These are phyloP conservation scores for Salix udensis DNA, from an alignment of 345 rosid species.

Conservation along the genomic window DNA sequence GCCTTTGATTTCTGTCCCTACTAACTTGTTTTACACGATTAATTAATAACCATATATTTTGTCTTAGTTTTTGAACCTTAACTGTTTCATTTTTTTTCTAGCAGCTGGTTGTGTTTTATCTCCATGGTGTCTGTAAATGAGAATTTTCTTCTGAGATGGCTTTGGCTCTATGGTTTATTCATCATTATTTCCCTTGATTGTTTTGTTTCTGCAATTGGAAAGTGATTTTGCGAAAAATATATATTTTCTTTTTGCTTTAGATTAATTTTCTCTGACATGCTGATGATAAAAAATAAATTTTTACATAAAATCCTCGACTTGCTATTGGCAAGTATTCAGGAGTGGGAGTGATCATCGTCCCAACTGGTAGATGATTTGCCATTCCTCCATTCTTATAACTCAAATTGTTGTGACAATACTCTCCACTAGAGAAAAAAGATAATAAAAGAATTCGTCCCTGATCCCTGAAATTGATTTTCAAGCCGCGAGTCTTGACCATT, in stretches of 20 bases:
- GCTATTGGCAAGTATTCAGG: not conserved
- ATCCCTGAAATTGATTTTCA: too few relatives aligned
- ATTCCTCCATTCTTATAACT: too few relatives aligned
- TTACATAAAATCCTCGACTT: not conserved
- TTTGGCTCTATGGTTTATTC: not conserved
- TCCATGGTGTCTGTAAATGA: not conserved
- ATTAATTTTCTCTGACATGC: too few relatives aligned
- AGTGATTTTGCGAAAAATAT: too few relatives aligned
- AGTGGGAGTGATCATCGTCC: not conserved
- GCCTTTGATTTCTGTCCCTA: conserved; percentile 20
- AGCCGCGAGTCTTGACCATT: too few relatives aligned
- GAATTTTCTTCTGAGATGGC: not conserved
- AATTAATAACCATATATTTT: conserved; percentile 12
- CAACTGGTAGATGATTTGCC: too few relatives aligned
- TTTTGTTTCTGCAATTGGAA: too few relatives aligned
- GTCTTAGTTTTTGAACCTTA: not conserved
- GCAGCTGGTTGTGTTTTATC: not conserved
- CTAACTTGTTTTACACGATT: not conserved
- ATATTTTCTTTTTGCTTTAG: too few relatives aligned
- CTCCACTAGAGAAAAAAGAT: too few relatives aligned
- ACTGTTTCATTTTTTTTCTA: not conserved
- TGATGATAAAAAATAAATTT: too few relatives aligned
- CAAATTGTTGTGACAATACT: too few relatives aligned
- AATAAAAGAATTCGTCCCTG: too few relatives aligned
- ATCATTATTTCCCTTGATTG: not conserved